Base-by-base conservation (phyloP, 306 rosid genomes). In the Sicyos baderoa region DNA sequence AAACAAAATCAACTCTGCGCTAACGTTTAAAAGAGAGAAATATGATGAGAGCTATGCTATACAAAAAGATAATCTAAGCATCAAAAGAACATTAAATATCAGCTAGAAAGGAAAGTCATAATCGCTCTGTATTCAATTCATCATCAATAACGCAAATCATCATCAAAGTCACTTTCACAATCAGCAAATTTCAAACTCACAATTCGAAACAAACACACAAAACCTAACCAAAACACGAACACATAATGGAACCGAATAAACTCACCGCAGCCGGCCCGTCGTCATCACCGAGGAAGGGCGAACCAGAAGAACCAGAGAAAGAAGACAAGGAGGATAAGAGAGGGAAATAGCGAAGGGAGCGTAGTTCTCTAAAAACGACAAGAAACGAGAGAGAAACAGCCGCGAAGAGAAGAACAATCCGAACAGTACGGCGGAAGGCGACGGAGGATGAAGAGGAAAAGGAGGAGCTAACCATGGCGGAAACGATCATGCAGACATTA, bases 321-420 rank as follows among this genome's bases (percentile, higher is more conserved):
- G 61, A 68, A 51, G 88, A 37, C 73, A 83, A 73, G 61, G 81
- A 74, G 61, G 81, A 77, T 47, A 86, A 80, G 50, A 57, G 71
- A 32, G 81, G 78, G 32, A 86, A 78, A 67, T 83, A 76, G 27
- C 79, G 80, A 66, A 74, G 66, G 49, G 95, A 82, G 19, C 72
- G 65, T 25, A 77, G 23, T 65, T 85, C 88, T 74, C 82, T 52
- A 66, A 84, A 48, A 66, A 90, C 71, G 32, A 86, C 51, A 52
- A 86, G 51, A 72, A 80, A 84, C 21, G 79, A 83, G 79, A 88
- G 84, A 58, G 82, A 86, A 48, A 83, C 72, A 45, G 79, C 69
- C 27, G 84, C 80, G 72, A 87, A 80, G 64, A 87, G 70, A 66
- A 87, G 76, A 11, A 73, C 14, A 61, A 62, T 50, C 9, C 32